A percentile compares a stretch with the other conserved stretches of the same genome.
phyloP scores from a whole-genome alignment of 2,329 filamentous ascomycete genomes.

The Byssochlamys sp. region DNA sequence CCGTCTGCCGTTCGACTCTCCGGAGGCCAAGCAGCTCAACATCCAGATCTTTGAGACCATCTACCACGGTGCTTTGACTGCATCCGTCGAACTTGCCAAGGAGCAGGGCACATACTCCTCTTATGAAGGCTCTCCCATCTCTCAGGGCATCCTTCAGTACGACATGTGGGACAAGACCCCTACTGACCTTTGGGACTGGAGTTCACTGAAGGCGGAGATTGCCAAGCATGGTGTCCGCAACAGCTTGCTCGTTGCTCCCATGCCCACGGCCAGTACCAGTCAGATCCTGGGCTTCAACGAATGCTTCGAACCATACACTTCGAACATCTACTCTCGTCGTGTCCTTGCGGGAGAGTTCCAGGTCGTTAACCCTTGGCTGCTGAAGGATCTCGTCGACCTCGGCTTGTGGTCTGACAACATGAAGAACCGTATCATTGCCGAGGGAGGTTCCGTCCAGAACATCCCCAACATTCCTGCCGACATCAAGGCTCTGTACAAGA shows the following conservation, averaged over 20 bases:
- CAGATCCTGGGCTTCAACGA: conserved; percentile 99
- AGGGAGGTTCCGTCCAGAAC: conserved; percentile 90
- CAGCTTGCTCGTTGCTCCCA: conserved; percentile 86
- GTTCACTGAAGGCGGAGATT: conserved; percentile 75
- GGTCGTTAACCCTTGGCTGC: conserved; percentile 96
- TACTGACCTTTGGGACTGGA: conserved; percentile 94
- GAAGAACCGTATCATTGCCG: conserved; percentile 99
- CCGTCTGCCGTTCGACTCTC: conserved; percentile 91
- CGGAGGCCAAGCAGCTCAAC: conserved; percentile 87
- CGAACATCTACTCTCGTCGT: conserved; percentile 98
- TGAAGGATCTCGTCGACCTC: conserved; percentile 96
- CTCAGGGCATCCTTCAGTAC: conserved; percentile 90
- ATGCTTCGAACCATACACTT: conserved; percentile 99
- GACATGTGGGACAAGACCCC: conserved; percentile 98
- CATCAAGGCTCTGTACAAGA: conserved; percentile 97
- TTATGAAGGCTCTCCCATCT: conserved; percentile 87
- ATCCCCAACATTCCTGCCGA: conserved; percentile 93
- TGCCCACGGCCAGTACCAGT: conserved; percentile 94
- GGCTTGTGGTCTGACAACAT: conserved; percentile 98
- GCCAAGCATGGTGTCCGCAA: conserved; percentile 90
- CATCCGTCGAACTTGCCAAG: conserved; percentile 78
- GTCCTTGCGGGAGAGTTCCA: conserved; percentile 98
- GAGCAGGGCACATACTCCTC: conserved; percentile 75
- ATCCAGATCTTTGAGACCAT: conserved; percentile 99
- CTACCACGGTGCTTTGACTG: conserved; percentile 87